These are phyloP conservation scores for Amanita brunnescens DNA, from an alignment of 768 basidiomycete genomes.

Conservation along the genomic window DNA sequence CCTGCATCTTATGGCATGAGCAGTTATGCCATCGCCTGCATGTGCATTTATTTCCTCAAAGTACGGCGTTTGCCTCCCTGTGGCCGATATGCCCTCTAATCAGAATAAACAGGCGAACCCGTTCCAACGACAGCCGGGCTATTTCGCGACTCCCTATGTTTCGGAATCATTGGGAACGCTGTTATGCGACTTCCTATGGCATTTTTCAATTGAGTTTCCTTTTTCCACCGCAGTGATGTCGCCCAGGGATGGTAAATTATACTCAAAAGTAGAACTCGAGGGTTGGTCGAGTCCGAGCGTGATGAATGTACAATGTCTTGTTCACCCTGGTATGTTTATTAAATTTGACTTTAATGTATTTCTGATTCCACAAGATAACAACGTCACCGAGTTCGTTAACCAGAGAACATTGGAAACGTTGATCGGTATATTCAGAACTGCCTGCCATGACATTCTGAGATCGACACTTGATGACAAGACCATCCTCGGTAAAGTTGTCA, in stretches of 20 bases:
- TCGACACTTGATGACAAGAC: conserved; percentile 11
- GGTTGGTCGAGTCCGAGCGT: conserved; percentile 18
- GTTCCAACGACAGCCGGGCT: conserved; percentile 37
- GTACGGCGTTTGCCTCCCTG: conserved; percentile 28
- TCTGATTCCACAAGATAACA: conserved; percentile 24
- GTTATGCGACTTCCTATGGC: conserved; percentile 55
- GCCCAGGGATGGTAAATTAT: conserved; percentile 22
- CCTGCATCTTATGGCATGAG: conserved; percentile 55
- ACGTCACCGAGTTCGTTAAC: conserved; percentile 27
- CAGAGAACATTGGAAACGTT: conserved; percentile 21
- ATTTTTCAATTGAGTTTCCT: conserved; percentile 45
- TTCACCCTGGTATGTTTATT: conserved; percentile 27
- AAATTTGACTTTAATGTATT: neutral
- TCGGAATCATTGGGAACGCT: conserved; percentile 48
- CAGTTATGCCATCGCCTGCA: conserved; percentile 55
- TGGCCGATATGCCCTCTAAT: neutral
- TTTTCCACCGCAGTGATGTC: conserved; percentile 34
- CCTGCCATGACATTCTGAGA: conserved; percentile 17
- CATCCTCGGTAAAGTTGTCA: conserved; percentile 19
- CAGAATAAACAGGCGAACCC: conserved; percentile 45
- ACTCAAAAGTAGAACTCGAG: conserved; percentile 24
- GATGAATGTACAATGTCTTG: conserved; percentile 31
- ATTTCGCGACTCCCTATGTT: conserved; percentile 35
- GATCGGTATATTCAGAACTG: conserved; percentile 25
- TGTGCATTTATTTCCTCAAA: conserved; percentile 64